Base-by-base conservation (phyloP, 768 basidiomycete species). In the Leccinum truebloodii region DNA sequence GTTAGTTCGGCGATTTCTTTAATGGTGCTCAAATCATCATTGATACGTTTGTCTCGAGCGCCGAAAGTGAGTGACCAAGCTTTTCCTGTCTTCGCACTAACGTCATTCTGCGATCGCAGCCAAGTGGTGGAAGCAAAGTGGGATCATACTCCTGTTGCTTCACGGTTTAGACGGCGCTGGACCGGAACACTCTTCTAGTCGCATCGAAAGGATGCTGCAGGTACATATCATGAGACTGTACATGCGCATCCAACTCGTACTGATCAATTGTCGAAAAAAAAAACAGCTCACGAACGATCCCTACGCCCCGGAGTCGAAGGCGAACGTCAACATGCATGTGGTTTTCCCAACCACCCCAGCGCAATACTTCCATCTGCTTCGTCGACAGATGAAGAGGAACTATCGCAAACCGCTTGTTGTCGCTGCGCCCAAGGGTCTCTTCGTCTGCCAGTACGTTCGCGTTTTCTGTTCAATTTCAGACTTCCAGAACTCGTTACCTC, bases 71-170 rank as follows among this genome's bases (percentile, higher is more conserved):
- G 88, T 74, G 1, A 14, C 7, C 0, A 24, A 0, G 2, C 16
- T 35, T 39, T 14, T 10, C 10, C 14, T 16, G 37, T 34, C 34
- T 12, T 2, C 6, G 3, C 30, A 14, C 26, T 56, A 48, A 57
- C 35, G 3, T 12, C n/a, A 1, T 1, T 30, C 34, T 35, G 28
- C 30, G 18, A 34, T 32, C 3, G 6, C 30, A 94, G 92, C 94
- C 3, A 97, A 97, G 78, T 97, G 95, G 95, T 75, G 92, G 52
- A 91, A 87, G 71, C 94, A 96, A 75, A 95, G 92, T 65, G 94
- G 90, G 0, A 81, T 97, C 20, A 87, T 93, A 4, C 76, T 97
- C 59, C 83, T 94, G 51, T 80, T 97, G 0, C 94, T 94, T 26
- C 94, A 97, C 62, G 95, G 95, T 16, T 79, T 93, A 16, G 94